These are phyloP conservation scores for Leccinellum albellum DNA, from an alignment of 768 basidiomycete genomes.

Conservation along the genomic window DNA sequence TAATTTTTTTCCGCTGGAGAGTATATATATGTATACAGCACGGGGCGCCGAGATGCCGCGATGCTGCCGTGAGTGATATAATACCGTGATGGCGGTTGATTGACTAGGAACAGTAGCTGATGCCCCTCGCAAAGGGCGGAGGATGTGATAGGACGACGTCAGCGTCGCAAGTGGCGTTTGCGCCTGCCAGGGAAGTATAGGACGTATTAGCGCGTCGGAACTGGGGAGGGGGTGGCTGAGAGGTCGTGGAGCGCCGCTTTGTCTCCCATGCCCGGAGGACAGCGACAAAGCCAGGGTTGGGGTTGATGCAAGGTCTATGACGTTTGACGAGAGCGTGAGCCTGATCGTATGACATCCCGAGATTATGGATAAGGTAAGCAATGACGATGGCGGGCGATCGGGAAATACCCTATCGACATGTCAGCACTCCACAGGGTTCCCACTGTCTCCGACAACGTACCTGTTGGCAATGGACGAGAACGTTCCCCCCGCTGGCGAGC, in stretches of 20 bases:
- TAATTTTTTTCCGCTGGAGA: too few relatives aligned
- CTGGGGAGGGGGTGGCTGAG: slow-evolving; percentile 16
- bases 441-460: slow-evolving; percentile 34
- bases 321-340: slow-evolving; percentile 58
- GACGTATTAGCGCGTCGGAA: slow-evolving; percentile 31
- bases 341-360: slow-evolving; percentile 67
- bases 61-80: not conserved
- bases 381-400: slow-evolving; percentile 73
- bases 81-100: too few relatives aligned
- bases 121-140: slow-evolving; percentile 22
- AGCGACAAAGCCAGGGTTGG: slow-evolving; percentile 71
- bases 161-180: not conserved
- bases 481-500: slow-evolving; percentile 56
- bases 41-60: not conserved
- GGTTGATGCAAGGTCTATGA: slow-evolving; percentile 70
- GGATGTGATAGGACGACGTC: not conserved
- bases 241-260: slow-evolving; percentile 23
- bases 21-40: not conserved
- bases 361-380: slow-evolving; percentile 74
- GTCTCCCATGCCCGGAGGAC: slow-evolving; percentile 58
- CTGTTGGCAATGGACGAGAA: slow-evolving; percentile 82
- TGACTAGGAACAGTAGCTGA: slow-evolving; percentile 22
- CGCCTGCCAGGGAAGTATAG: slow-evolving; percentile 6
- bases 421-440: not conserved
- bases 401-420: slow-evolving; percentile 59